Evolutionary conservation across 2,329 filamentous ascomycete species (phyloP).

Genomic region (Trichoderma afroharzianum): DNA sequence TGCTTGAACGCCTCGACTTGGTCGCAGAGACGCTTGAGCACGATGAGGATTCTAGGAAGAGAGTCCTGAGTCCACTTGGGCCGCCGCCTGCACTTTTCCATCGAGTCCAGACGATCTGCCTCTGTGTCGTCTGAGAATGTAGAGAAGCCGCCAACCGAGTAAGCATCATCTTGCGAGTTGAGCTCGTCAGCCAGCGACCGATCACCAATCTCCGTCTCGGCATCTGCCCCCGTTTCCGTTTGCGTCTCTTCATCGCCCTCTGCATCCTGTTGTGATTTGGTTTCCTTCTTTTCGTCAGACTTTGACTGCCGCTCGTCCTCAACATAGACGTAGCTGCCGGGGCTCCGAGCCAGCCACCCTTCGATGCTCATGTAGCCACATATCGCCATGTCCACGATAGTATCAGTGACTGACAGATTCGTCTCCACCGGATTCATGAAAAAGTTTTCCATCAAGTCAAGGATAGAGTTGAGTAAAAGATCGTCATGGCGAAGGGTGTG

Average conservation of each 20-base stretch:
- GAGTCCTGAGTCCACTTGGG: constrained; percentile 51
- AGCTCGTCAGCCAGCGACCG: constrained; percentile 13
- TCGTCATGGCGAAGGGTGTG: constrained; percentile 62
- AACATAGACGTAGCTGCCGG: constrained; percentile 54
- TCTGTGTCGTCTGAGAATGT: constrained; percentile 22
- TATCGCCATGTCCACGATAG: constrained; percentile 74
- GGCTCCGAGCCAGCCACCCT: constrained; percentile 81
- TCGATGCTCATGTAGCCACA: constrained; percentile 84
- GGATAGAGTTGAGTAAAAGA: constrained; percentile 60
- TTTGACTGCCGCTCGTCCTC: constrained; percentile 29
- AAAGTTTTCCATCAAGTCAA: constrained; percentile 73
- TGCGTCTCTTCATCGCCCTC: constrained; percentile 8
- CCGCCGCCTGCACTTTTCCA: constrained; percentile 50
- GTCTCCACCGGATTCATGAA: constrained; percentile 89
- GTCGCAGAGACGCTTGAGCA: constrained; percentile 58
- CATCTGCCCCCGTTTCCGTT: constrained; percentile 11
- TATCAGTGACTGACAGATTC: constrained; percentile 82
- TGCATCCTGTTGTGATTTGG: background rate
- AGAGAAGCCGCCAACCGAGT: constrained; percentile 9
- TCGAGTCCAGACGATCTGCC: constrained; percentile 39
- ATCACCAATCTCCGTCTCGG: background rate
- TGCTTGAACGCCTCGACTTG: constrained; percentile 61
- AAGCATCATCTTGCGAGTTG: background rate
- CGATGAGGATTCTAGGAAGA: constrained; percentile 51
- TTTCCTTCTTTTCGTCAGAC: background rate